A percentile compares a stretch with the other conserved stretches of the same genome.
These are phyloP conservation scores for Talaromyces thailandensis DNA, from an alignment of 495 filamentous ascomycete genomes.

Conservation along the genomic window DNA sequence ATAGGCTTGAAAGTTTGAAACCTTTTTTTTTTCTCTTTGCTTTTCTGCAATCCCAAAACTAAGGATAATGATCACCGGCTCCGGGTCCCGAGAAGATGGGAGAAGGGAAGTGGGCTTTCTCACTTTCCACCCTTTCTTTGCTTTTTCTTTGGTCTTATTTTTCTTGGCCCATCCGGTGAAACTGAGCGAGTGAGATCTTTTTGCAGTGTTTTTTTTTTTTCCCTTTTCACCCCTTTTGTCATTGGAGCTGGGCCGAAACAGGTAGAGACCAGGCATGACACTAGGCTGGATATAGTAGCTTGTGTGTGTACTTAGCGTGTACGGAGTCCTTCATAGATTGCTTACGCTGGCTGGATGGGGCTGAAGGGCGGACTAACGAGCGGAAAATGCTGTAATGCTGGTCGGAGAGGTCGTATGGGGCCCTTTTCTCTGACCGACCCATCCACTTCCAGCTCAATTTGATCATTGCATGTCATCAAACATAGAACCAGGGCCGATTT, in stretches of 20 bases:
- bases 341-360: neutral
- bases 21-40: neutral
- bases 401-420: constrained; percentile 5
- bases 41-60: neutral
- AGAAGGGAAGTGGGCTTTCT: neutral
- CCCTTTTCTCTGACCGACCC: constrained; percentile 4
- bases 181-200: neutral
- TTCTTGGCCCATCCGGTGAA: neutral
- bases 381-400: neutral
- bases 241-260: neutral
- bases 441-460: neutral
- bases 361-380: constrained; percentile 1
- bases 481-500: constrained; percentile 3
- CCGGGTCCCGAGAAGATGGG: constrained; percentile 3
- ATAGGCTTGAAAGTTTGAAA: neutral
- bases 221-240: neutral
- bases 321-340: neutral
- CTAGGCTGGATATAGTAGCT: neutral
- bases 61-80: constrained; percentile 5
- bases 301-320: neutral
- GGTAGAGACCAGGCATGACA: neutral
- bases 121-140: neutral
- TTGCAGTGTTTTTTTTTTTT: neutral
- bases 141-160: neutral
- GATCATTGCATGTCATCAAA: constrained; percentile 4